Evolutionary conservation across 495 filamentous ascomycete species (phyloP).

Genomic region (Penicillium tannophilum): DNA sequence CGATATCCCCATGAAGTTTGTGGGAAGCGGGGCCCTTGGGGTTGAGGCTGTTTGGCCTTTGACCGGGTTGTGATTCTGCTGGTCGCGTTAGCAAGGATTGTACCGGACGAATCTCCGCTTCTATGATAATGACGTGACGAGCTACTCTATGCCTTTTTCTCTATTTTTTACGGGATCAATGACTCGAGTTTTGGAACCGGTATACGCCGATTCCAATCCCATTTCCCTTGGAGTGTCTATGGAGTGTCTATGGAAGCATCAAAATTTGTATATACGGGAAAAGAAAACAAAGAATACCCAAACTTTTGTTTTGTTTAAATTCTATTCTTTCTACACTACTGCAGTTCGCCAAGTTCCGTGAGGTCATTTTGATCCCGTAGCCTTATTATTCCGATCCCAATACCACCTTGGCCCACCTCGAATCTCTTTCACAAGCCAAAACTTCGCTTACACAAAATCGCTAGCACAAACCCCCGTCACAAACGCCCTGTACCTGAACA

Average conservation of each 20-base stretch:
- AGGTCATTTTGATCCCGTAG: neutral
- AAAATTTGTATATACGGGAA: slow-evolving; percentile 3
- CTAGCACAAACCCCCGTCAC: no score
- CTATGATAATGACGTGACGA: slow-evolving; percentile 18
- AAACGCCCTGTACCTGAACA: slow-evolving; percentile 10
- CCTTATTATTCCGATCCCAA: neutral
- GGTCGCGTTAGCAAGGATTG: slow-evolving; percentile 16
- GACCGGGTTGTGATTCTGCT: slow-evolving; percentile 9
- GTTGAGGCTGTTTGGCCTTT: slow-evolving; percentile 5
- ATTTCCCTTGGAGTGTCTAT: no score
- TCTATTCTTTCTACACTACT: neutral
- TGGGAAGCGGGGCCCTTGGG: neutral
- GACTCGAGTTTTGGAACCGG: neutral
- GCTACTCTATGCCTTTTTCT: neutral
- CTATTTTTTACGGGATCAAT: neutral
- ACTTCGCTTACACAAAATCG: no score
- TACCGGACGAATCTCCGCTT: neutral
- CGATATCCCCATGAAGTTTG: neutral
- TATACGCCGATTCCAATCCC: neutral
- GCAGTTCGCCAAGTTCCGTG: neutral
- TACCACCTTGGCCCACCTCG: neutral
- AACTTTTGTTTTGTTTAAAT: no score
- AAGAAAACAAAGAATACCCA: neutral
- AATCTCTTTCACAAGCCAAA: neutral
- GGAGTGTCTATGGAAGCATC: neutral